Conservation (phyloP, 257 asterid genomes). For the Nicotiana otophora region DNA sequence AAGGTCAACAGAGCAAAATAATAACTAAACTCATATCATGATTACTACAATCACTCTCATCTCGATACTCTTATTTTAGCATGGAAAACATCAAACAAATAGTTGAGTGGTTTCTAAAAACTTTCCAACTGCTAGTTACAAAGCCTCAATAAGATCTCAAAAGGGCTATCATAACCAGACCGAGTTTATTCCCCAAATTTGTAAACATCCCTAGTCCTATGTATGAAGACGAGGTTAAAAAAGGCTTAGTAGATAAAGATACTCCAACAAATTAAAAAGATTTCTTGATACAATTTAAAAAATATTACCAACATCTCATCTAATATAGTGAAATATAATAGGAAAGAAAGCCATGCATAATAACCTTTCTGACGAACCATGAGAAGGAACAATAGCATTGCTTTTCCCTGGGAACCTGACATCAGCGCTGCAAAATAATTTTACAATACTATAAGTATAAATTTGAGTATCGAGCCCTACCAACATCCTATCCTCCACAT, state of each 20-base stretch:
- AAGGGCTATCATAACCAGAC: background rate
- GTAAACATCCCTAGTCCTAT: background rate
- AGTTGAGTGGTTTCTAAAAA: conserved; percentile 1
- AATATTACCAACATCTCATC: background rate
- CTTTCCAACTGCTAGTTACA: background rate
- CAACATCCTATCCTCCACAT: background rate
- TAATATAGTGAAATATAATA: conserved; percentile 12
- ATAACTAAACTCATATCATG: background rate
- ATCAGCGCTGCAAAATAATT: conserved; percentile 46
- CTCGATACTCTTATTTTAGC: background rate
- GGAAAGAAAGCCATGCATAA: conserved; percentile 10
- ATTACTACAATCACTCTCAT: background rate
- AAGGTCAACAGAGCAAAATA: background rate
- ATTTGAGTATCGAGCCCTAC: background rate
- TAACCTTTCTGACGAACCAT: conserved; percentile 70
- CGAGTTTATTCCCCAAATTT: background rate
- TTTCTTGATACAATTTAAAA: background rate
- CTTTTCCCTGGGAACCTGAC: conserved; percentile 54
- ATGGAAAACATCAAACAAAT: background rate
- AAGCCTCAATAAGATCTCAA: background rate
- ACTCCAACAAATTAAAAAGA: background rate
- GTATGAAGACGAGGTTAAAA: background rate
- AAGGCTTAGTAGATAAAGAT: background rate
- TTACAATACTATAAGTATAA: background rate
- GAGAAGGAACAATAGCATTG: conserved; percentile 43